A percentile compares a stretch with the other conserved stretches of the same genome.
These are phyloP conservation scores for Entomortierella lignicola DNA, from an alignment of 192 early-diverging fungal genomes.

Conservation along the genomic window DNA sequence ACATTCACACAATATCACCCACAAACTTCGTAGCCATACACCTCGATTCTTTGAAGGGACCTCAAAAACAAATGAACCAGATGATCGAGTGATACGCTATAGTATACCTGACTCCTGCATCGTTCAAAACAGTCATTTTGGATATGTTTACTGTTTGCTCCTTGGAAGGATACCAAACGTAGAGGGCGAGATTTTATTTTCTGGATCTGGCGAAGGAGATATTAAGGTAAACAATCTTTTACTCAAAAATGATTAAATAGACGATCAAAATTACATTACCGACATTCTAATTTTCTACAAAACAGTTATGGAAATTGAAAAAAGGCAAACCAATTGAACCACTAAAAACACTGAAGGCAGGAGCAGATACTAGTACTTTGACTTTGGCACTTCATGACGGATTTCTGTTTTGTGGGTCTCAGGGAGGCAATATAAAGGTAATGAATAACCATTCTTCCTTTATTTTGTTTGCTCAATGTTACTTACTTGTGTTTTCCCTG, in stretches of 20 bases:
- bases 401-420: constrained; percentile 78
- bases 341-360: constrained; percentile 46
- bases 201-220: constrained; percentile 76
- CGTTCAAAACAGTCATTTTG: constrained; percentile 73
- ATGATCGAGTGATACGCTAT: constrained; percentile 62
- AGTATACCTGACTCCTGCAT: constrained; percentile 69
- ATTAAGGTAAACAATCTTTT: constrained; percentile 57
- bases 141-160: constrained; percentile 76
- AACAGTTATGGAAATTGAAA: constrained; percentile 39
- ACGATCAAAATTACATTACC: neutral
- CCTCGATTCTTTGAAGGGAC: constrained; percentile 32
- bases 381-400: constrained; percentile 75
- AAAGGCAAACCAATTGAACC: constrained; percentile 49
- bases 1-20: constrained; percentile 43
- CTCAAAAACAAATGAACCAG: constrained; percentile 22
- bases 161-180: constrained; percentile 64
- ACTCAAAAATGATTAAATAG: too few relatives aligned
- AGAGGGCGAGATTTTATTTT: constrained; percentile 65
- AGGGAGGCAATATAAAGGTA: constrained; percentile 76
- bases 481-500: neutral
- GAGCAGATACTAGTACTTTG: constrained; percentile 66
- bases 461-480: neutral
- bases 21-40: constrained; percentile 25
- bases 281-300: neutral
- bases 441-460: too few relatives aligned